Evolutionary conservation across 768 basidiomycete genomes (phyloP).

Genomic region (Kwoniella dendrophila): DNA sequence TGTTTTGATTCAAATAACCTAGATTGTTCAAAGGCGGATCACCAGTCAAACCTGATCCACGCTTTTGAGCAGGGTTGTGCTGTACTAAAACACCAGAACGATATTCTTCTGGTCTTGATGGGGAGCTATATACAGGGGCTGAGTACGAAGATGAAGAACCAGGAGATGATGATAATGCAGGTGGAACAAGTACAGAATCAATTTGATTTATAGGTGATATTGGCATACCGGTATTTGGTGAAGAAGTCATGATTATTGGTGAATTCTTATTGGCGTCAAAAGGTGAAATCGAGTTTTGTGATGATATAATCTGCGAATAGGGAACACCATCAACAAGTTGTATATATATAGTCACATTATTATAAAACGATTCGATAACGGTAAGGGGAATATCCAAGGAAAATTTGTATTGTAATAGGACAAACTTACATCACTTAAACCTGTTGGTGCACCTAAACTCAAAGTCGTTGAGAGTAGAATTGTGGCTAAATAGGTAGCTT

Average conservation of each 20-base stretch:
- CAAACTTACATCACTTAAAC: constrained; percentile 15
- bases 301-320: neutral
- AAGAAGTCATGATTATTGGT: neutral
- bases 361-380: too few species aligned
- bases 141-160: too few species aligned
- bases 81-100: constrained; percentile 5
- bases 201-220: neutral
- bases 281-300: neutral
- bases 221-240: neutral
- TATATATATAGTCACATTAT: too few species aligned
- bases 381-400: neutral
- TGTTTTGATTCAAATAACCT: neutral
- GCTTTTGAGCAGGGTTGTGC: neutral
- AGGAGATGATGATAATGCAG: neutral
- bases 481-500: constrained; percentile 11
- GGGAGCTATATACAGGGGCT: too few species aligned
- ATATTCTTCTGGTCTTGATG: constrained; percentile 12
- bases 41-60: too few species aligned
- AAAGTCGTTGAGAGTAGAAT: constrained; percentile 13
- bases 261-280: neutral
- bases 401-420: neutral
- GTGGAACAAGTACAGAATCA: neutral
- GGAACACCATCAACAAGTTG: too few species aligned
- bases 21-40: neutral
- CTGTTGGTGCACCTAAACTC: constrained; percentile 1